Evolutionary conservation across 306 rosid genomes (phyloP).

Genomic region (Cicer bijugum): DNA sequence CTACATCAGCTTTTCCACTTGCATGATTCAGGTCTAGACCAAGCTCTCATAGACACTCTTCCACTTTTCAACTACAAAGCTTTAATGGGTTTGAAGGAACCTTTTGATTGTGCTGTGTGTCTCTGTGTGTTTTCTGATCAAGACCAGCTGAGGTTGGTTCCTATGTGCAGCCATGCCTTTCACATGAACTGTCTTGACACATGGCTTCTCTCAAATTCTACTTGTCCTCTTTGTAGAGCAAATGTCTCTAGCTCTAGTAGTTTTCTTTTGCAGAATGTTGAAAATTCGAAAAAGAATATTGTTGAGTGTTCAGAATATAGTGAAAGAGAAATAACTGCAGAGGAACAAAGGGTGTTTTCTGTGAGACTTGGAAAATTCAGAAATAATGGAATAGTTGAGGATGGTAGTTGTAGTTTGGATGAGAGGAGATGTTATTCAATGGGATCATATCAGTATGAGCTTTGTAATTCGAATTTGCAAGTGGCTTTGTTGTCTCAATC

Average conservation of each 20-base stretch:
- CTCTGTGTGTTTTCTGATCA: slow-evolving; percentile 65
- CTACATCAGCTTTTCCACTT: slow-evolving; percentile 81
- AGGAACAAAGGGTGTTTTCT: slow-evolving; percentile 68
- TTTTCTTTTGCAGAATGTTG: slow-evolving; percentile 48
- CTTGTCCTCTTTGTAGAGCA: slow-evolving; percentile 90
- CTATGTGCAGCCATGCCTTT: slow-evolving; percentile 83
- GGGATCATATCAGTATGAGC: slow-evolving; percentile 83
- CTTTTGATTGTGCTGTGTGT: slow-evolving; percentile 89
- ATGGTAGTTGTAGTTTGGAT: slow-evolving; percentile 56
- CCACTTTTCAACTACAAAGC: slow-evolving; percentile 75
- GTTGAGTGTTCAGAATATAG: no score
- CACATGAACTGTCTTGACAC: slow-evolving; percentile 81
- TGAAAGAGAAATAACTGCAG: slow-evolving; percentile 39
- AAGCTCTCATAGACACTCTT: slow-evolving; percentile 65
- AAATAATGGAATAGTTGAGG: slow-evolving; percentile 45
- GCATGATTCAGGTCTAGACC: slow-evolving; percentile 85
- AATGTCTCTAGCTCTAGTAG: slow-evolving; percentile 46
- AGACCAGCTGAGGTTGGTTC: slow-evolving; percentile 79
- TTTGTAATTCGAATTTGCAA: slow-evolving; percentile 65
- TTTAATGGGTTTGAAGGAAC: slow-evolving; percentile 66
- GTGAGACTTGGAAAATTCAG: slow-evolving; percentile 87
- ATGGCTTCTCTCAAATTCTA: slow-evolving; percentile 86
- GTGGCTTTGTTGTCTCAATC: slow-evolving; percentile 52
- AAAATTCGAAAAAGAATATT: no score
- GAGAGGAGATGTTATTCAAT: slow-evolving; percentile 88